These are phyloP conservation scores for Zygnema circumcarinatum DNA, from an alignment of 139 green algal genomes.

Conservation along the genomic window DNA sequence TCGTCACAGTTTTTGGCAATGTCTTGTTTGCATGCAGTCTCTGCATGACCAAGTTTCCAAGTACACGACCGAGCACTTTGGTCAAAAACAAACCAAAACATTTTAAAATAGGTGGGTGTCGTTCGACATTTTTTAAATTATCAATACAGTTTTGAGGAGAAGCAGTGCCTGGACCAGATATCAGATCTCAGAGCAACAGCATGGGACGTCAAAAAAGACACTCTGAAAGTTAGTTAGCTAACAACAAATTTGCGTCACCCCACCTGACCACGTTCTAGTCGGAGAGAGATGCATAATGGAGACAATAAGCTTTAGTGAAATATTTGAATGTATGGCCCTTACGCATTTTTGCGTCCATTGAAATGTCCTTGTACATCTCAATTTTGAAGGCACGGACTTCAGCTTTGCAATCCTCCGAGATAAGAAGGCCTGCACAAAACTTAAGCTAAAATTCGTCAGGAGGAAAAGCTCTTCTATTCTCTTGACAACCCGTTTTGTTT, in stretches of 20 bases:
- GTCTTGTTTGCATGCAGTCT: slow-evolving; percentile 35
- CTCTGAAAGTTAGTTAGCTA: not conserved
- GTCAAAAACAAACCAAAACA: slow-evolving; percentile 8
- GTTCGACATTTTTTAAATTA: too few species aligned
- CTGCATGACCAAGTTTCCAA: too few species aligned
- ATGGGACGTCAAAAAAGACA: not conserved
- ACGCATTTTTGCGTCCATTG: slow-evolving; percentile 79
- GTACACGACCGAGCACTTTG: too few species aligned
- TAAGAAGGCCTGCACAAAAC: slow-evolving; percentile 63
- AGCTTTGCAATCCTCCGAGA: slow-evolving; percentile 69
- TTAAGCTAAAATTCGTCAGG: not conserved
- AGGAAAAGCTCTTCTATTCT: not conserved
- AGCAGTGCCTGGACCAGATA: too few species aligned
- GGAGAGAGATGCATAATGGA: not conserved
- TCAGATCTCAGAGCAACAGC: too few species aligned
- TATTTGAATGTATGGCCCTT: not conserved
- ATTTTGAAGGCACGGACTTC: slow-evolving; percentile 79
- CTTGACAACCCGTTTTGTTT: not conserved
- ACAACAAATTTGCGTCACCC: not conserved
- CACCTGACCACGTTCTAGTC: too few species aligned
- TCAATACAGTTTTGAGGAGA: too few species aligned
- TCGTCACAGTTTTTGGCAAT: slow-evolving; percentile 46
- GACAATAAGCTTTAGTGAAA: not conserved
- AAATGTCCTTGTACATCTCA: slow-evolving; percentile 79
- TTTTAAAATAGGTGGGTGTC: too few species aligned